Percentiles rank a stretch among this genome's conserved stretches.
Conservation (phyloP, 83 land plant genomes). For the Picea abies region DNA sequence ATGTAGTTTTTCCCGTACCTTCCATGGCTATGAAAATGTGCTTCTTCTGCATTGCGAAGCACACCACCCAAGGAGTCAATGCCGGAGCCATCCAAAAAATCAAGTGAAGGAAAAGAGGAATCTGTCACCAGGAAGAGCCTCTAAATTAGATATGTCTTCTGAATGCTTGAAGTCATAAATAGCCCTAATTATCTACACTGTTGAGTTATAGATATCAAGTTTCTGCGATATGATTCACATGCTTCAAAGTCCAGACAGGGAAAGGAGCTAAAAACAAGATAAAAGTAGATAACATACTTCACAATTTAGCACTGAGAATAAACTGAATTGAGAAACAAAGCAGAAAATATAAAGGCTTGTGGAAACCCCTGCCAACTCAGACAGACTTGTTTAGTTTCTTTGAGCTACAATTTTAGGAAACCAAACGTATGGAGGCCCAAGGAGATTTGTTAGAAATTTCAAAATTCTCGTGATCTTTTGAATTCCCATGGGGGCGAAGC, state of each 20-base stretch:
- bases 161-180: not conserved
- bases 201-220: not conserved
- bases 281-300: not conserved
- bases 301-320: too few relatives aligned
- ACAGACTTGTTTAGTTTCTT: not conserved
- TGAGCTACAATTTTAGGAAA: not conserved
- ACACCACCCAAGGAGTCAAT: slow-evolving; percentile 31
- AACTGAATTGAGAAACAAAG: not conserved
- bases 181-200: not conserved
- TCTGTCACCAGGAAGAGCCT: slow-evolving; percentile 18
- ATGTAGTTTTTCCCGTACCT: slow-evolving; percentile 13
- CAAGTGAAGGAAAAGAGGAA: slow-evolving; percentile 38
- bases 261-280: too few relatives aligned
- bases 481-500: too few relatives aligned
- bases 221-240: not conserved
- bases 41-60: slow-evolving; percentile 22
- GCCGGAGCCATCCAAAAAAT: slow-evolving; percentile 35
- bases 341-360: not conserved
- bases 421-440: too few relatives aligned
- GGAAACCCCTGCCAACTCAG: not conserved
- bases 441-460: too few relatives aligned
- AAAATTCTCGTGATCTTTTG: too few relatives aligned
- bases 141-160: not conserved
- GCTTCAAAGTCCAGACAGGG: not conserved
- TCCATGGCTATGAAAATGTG: slow-evolving; percentile 27